Evolutionary conservation across 306 rosid genomes (phyloP), one percentile per base, ranked within the genome.

Genomic region (Prunus mongolica): DNA sequence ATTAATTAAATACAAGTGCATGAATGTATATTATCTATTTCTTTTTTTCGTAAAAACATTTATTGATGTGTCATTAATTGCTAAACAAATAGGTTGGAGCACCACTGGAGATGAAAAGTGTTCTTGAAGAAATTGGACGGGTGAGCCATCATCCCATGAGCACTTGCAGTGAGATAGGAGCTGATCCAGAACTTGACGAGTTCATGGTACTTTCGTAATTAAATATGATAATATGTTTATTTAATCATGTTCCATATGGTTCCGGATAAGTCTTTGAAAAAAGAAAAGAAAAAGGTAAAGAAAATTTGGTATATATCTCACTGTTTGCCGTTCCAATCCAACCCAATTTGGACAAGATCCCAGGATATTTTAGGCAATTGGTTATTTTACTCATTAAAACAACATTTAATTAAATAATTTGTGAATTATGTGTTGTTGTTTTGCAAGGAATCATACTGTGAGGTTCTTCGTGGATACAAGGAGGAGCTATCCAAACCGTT

Each of bases 181-280:
- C 89, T 72, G 96, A 93, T 88, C 96, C 98, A n/a, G 90, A 89
- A 51, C 93, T 93, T 16, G 97, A 93, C 57, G 32, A 86, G 1
- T 93, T 93, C 81, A 93, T 93, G 97, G 98, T 93, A 15, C 41
- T 28, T 34, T 45, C 3, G 6, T 14, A 65, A 27, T 60, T 60
- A 9, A 49, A 20, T 56, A 56, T 20, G 22, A 38, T 25, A 20
- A 12, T 34, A 34, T 34, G 41, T 34, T 34, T 22, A 56, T 56
- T 56, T 56, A n/a, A 25, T 56, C 15, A 10, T 56, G 44, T 38
- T 38, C 44, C 44, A 38, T 38, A 7, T 38, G 44, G 44, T 38
- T 38, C 44, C 44, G 44, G 44, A 38, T 38, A 7, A 38, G 44
- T 38, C 44, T 38, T 38, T 38, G 44, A 6, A 38, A 38, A 38